Base-by-base conservation (phyloP, 805 yeast genomes). In the Hermanozyma aechmeae region DNA sequence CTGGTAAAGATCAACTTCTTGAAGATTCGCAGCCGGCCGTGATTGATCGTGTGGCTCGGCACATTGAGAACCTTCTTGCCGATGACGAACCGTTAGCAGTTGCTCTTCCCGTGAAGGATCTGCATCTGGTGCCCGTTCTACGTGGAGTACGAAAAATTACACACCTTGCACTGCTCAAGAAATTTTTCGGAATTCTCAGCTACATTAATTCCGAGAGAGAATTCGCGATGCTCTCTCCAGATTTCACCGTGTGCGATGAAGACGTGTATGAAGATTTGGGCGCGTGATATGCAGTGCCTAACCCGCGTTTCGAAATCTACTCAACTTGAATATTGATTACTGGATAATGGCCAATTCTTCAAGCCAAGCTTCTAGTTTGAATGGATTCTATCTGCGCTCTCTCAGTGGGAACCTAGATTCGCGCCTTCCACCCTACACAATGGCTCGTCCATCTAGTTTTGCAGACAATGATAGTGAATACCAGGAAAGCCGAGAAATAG, bases 111-210 rank as follows among this genome's bases (percentile, higher is more conserved):
- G 47, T 38, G 27, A 54, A 28, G 13, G 35, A 31, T 13, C 33
- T 26, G 9, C 26, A 24, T 26, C 48, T 62, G 24, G 39, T 35
- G 7, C 82, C 81, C 0, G 48, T 78, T 23, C 53, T 75, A 25
- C 24, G 36, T 5, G 75, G 71, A 1, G 54, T 68, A 4, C 53
- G 51, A 18, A 42, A 40, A 1, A 53, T 75, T 14, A 46, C 48
- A 2, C 51, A 56, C 21, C 40, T 76, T 10, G 51, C 61, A 2
- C 68, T 71, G 18, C 53, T 85, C 39, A 68, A 73, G 27, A 66
- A 66, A 11, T 84, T 80, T 45, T 81, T 82, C 43, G 76, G 75
- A 34, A 72, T 70, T 27, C 52, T 83, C 29, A 72, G 86, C 33
- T 65, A 76, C 28, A 61, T 69, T 27, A 72, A 73, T 37, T 82